A percentile compares a stretch with the other conserved stretches of the same genome.
Evolutionary conservation across 371 early-diverging fungal genomes (phyloP).

Genomic region (Apophysomyces trapeziformis): DNA sequence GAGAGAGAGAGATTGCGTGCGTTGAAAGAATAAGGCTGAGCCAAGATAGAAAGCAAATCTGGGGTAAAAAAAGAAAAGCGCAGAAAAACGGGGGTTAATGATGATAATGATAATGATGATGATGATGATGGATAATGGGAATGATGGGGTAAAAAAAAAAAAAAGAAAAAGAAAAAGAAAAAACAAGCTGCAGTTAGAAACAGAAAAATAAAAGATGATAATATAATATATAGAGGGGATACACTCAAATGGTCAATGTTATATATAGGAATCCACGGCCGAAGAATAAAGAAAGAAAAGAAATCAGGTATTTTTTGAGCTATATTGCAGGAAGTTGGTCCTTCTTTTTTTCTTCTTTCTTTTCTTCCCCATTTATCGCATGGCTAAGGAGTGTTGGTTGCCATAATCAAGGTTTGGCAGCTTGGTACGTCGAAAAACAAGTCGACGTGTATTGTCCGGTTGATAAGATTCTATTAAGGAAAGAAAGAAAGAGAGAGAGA

Average conservation of each 20-base stretch:
- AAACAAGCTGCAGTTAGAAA: background rate
- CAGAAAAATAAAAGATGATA: background rate
- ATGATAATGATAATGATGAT: too few relatives aligned
- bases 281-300: background rate
- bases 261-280: background rate
- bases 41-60: too few relatives aligned
- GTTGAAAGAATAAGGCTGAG: too few relatives aligned
- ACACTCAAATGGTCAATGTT: background rate
- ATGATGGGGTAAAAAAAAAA: too few relatives aligned
- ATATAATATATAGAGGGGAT: too few relatives aligned
- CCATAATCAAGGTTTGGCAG: conserved; percentile 26
- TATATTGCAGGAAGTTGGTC: background rate
- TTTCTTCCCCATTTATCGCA: conserved; percentile 10
- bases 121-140: too few relatives aligned
- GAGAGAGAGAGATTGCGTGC: background rate
- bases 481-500: background rate
- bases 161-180: too few relatives aligned
- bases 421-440: conserved; percentile 27
- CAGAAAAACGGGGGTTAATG: too few relatives aligned
- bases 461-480: conserved; percentile 18
- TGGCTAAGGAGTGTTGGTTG: conserved; percentile 18
- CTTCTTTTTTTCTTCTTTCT: background rate
- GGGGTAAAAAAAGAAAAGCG: too few relatives aligned
- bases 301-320: background rate
- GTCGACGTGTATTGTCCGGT: conserved; percentile 20